Evolutionary conservation across 1,284 basidiomycete species (phyloP), one percentile per base, ranked within the genome.

Genomic region (Golubevia sp.): DNA sequence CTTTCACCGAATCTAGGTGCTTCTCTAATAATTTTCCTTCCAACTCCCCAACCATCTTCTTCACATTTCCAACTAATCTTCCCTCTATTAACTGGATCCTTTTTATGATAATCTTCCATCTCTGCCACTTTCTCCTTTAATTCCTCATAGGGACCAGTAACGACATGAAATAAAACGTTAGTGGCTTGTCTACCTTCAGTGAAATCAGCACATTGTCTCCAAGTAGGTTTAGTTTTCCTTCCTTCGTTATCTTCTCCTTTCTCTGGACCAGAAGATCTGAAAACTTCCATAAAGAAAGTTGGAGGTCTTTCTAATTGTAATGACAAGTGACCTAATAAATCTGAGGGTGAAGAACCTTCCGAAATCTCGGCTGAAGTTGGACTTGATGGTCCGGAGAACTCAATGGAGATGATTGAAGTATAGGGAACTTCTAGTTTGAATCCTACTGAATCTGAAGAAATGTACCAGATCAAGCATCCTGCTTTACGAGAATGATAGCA

Each of bases 201-300:
- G 25, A 78, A 78, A 34, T 78, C 76, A 20, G 72, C 71, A 62
- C 73, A 75, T 50, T 78, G 76, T 18, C 76, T 63, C 76, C 76
- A 77, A 59, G 71, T 66, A 34, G 63, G 66, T 52, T 66, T 73
- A 15, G 61, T 64, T 56, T 63, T 62, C 18, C 58, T 44, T 44
- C 38, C 38, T 44, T 44, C 62, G 18, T 58, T 30, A 1, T 20
- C 49, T 11, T 67, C 68, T 5, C 56, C 55, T n/a, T n/a, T n/a
- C 54, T 68, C 68, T 27, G 57, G 30, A 38, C 63, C 61, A 1
- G 66, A 61, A 25, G 67, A 68, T 8, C 72, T 64, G 27, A 78
- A 76, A 18, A 77, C 73, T 38, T 78, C 72, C 74, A 78, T 76
- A 64, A 73, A 78, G 50, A 78, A 78, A 1, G 68, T 71, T 1